Conservation (phyloP, 2,329 filamentous ascomycete genomes). For the Torrubiellomyces zombiae region DNA sequence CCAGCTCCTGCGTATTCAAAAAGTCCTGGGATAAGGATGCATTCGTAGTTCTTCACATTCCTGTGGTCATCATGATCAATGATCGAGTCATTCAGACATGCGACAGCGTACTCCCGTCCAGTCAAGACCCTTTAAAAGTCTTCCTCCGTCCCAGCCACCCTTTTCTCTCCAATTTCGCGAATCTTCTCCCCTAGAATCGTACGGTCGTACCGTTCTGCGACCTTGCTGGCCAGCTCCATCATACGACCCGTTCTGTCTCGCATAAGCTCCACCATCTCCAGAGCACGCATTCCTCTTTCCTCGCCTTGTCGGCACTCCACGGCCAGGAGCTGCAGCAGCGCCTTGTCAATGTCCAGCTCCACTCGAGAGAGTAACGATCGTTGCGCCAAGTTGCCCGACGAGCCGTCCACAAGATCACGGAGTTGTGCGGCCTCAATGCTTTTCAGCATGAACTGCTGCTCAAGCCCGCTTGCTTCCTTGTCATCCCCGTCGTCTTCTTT, state of each 20-base stretch:
- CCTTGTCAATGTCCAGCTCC: slow-evolving; percentile 79
- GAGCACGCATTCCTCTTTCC: slow-evolving; percentile 81
- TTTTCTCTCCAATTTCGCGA: slow-evolving; percentile 60
- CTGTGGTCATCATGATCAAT: too few species aligned
- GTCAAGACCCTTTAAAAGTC: slow-evolving; percentile 16
- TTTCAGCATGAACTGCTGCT: slow-evolving; percentile 67
- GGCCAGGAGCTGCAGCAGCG: slow-evolving; percentile 73
- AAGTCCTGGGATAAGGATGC: too few species aligned
- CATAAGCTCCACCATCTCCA: slow-evolving; percentile 82
- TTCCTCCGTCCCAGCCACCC: slow-evolving; percentile 43
- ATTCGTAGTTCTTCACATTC: too few species aligned
- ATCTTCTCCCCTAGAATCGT: slow-evolving; percentile 81
- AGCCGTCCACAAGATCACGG: slow-evolving; percentile 55
- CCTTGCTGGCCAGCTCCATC: slow-evolving; percentile 78
- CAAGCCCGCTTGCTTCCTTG: slow-evolving; percentile 45
- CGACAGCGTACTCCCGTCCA: too few species aligned
- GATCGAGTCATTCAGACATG: slow-evolving; percentile 1
- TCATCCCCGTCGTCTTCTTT: slow-evolving; percentile 15
- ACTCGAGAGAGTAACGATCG: slow-evolving; percentile 50
- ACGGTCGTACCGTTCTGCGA: slow-evolving; percentile 72
- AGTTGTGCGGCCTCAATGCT: slow-evolving; percentile 58
- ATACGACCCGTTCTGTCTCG: slow-evolving; percentile 72
- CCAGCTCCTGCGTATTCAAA: too few species aligned
- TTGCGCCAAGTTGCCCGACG: slow-evolving; percentile 40
- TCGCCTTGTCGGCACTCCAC: slow-evolving; percentile 85